These are phyloP conservation scores for Rhodotorula sp. DNA, from an alignment of 1,284 basidiomycete species.

Conservation along the genomic window DNA sequence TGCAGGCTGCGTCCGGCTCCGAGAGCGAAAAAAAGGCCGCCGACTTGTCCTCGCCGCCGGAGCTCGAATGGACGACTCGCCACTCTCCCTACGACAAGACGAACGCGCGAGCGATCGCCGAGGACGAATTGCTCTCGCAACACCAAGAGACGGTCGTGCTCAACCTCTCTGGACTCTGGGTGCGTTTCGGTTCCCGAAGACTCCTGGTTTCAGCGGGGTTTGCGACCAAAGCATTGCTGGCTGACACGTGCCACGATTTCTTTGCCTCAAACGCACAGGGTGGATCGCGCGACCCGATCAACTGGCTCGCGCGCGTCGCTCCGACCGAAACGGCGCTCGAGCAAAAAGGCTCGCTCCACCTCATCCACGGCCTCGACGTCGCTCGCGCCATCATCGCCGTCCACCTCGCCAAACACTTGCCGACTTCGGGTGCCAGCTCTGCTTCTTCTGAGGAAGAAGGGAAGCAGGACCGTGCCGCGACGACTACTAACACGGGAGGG, in stretches of 20 bases:
- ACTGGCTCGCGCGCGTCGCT: constrained; percentile 59
- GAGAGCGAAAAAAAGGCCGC: neutral
- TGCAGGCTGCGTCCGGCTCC: neutral
- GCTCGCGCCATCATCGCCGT: constrained; percentile 58
- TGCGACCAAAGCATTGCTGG: neutral
- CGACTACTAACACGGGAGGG: neutral
- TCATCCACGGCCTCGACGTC: constrained; percentile 52
- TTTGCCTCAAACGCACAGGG: constrained; percentile 46
- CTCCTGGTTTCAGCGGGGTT: neutral
- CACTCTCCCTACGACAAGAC: constrained; percentile 53
- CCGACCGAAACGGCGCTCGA: constrained; percentile 59
- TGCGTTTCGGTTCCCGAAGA: neutral
- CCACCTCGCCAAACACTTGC: constrained; percentile 12
- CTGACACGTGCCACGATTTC: too few relatives aligned
- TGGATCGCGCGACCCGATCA: constrained; percentile 54
- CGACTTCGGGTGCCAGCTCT: neutral
- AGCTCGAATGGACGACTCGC: constrained; percentile 56
- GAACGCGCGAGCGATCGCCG: constrained; percentile 56
- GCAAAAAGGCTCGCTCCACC: constrained; percentile 58
- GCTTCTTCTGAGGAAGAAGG: neutral
- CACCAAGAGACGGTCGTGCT: constrained; percentile 56
- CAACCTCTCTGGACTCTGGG: constrained; percentile 63
- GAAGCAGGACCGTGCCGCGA: neutral
- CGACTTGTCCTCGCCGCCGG: neutral
- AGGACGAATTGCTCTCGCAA: constrained; percentile 58